phyloP scores from a whole-genome alignment of 2,329 filamentous ascomycete genomes.

The Ceratocystis colombiana region DNA sequence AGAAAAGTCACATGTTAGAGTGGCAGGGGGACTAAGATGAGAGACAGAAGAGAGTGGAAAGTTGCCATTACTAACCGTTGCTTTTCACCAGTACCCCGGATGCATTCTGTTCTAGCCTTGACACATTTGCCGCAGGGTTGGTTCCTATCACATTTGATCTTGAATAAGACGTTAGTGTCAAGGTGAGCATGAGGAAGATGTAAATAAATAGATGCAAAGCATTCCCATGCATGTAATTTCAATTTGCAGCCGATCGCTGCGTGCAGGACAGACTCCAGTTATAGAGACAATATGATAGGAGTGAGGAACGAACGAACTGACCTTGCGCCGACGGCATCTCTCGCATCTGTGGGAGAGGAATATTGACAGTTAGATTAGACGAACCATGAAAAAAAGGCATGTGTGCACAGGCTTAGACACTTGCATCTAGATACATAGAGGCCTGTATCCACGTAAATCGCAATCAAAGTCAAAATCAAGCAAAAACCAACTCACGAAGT shows the following conservation, averaged over 20 bases:
- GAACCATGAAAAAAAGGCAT: neutral
- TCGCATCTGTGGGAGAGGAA: conserved; percentile 33
- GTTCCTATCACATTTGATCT: conserved; percentile 45
- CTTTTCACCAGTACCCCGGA: conserved; percentile 37
- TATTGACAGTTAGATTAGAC: neutral
- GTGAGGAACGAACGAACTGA: conserved; percentile 25
- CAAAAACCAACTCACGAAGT: conserved; percentile 32
- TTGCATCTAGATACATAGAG: neutral
- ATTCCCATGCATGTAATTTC: no score
- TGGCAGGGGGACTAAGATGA: neutral
- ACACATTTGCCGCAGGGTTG: conserved; percentile 42
- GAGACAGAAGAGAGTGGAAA: neutral
- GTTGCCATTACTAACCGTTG: conserved; percentile 31
- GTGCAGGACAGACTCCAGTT: no score
- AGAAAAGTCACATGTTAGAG: neutral
- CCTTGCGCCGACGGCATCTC: conserved; percentile 38
- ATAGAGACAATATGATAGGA: neutral
- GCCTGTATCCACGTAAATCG: neutral
- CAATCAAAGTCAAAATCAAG: neutral
- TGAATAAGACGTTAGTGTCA: conserved; percentile 29
- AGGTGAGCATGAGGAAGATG: conserved; percentile 19
- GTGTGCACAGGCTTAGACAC: neutral
- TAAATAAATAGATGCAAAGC: neutral
- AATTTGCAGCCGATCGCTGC: no score
- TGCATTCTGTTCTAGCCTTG: conserved; percentile 36